Evolutionary conservation across 495 filamentous ascomycete genomes (phyloP).

Genomic region (Penicillium desertorum): DNA sequence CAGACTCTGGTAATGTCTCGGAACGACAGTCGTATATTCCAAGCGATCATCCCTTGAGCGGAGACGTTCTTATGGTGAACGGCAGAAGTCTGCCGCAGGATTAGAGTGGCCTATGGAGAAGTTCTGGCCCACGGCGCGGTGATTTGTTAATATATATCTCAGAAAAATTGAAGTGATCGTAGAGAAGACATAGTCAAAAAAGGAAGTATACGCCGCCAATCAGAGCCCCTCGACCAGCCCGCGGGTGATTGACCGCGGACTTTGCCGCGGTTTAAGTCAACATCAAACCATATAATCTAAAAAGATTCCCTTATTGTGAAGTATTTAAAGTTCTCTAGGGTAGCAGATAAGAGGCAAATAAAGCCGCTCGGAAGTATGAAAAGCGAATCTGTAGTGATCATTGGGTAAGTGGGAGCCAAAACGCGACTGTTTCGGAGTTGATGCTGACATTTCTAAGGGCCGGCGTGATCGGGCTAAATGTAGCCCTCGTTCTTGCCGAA

Average conservation of each 20-base stretch:
- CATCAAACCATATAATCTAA: neutral
- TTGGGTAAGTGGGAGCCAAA: conserved; percentile 16
- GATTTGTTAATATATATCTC: neutral
- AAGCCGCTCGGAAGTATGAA: conserved; percentile 8
- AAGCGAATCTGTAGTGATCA: conserved; percentile 20
- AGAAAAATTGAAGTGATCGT: neutral
- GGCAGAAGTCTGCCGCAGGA: neutral
- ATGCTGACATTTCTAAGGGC: conserved; percentile 16
- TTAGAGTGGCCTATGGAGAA: neutral
- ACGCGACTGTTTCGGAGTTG: neutral
- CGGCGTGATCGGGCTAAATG: conserved; percentile 37
- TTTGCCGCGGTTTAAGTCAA: conserved; percentile 4
- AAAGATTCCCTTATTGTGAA: neutral
- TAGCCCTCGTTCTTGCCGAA: conserved; percentile 33
- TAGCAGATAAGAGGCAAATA: neutral
- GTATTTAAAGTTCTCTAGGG: neutral
- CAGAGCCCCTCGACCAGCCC: neutral
- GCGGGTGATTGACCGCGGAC: neutral
- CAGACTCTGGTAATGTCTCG: too few relatives aligned
- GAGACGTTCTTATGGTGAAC: neutral
- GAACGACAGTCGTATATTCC: neutral
- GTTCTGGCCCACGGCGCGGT: neutral
- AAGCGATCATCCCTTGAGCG: neutral
- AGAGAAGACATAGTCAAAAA: neutral
- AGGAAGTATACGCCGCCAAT: neutral